Base-by-base conservation (phyloP, 768 basidiomycete genomes). In the Tephrocybe sp. region DNA sequence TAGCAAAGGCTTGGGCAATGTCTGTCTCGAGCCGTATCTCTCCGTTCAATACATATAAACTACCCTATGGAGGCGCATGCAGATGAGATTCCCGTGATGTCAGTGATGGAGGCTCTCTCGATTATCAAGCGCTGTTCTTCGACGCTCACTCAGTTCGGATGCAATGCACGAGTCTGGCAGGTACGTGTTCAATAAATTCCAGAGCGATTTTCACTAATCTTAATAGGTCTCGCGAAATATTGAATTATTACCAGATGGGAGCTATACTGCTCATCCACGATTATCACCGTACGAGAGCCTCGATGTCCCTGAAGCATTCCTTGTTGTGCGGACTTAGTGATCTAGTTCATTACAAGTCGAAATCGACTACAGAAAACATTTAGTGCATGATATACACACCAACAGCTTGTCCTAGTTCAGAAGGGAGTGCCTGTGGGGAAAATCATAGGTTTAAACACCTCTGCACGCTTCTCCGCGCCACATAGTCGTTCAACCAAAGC, bases 401-500 rank as follows among this genome's bases (percentile, higher is more conserved):
- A n/a, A n/a, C n/a, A n/a, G n/a, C n/a, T n/a, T n/a, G n/a, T n/a
- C n/a, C 28, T 5, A 30, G 3, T 36, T 47, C 32, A 59, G 54
- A 64, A 81, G 23, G 73, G 77, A 3, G 79, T 80, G 11, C 75
- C 70, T 3, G 65, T 40, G 10, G 88, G 88, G 59, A 93, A 92
- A 11, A 85, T 71, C 88, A 91, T 90, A 1, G 86, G 86, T 1
- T 60, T 76, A 6, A 72, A 67, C 7, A 91, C 78, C 56, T 88
- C 81, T 17, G 73, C 74, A 4, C 86, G 72, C 65, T 81, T 88
- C 33, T 76, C 77, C 12, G 70, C 56, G 3, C 90, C 90, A 53
- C 81, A 84, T 1, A 92, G 74, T 17, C 81, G 60, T 61, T 89
- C 87, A 8, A 90, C 83, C 28, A 93, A 67, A n/a, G 83, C 84